Evolutionary conservation across 225 moss, liverwort and hornwort species (phyloP), one percentile per base, ranked within the genome.

Genomic region (Sphagnum tenellum): DNA sequence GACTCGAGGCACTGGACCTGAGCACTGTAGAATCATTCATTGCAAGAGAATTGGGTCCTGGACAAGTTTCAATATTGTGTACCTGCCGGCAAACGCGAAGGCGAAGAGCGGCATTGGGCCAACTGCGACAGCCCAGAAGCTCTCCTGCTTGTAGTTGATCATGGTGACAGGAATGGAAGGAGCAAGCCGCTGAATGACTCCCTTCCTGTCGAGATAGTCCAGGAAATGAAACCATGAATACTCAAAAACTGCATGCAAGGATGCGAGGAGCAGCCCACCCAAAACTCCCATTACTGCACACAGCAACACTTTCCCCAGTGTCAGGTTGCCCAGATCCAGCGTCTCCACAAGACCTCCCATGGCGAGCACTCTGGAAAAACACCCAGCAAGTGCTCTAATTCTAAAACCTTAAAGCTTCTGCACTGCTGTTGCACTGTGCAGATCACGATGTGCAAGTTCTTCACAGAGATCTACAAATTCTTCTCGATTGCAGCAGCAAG

Each of bases 111-210:
- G 78, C 47, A 85, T 78, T 3, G 74, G 69, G 5, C 78, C 69
- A 4, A 78, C 44, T 3, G 81, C 71, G 7, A 74, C 70, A 4
- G 73, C 81, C 75, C 78, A 81, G 58, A 81, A 85, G 71, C 71
- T 81, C 68, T 78, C 76, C 65, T 64, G 63, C 14, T 46, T 57
- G 46, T 73, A 78, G 7, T 59, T 70, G 9, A 57, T 63, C 66
- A 69, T 70, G 8, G 75, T 74, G 47, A 85, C 78, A 3, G 66
- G 56, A 47, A 78, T 76, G 29, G 78, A 78, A 1, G 78, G 78
- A 44, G 84, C 70, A 14, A 81, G 64, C 12, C 81, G 63, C 53
- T 66, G 75, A 57, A 78, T 78, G 50, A 9, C 12, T 0, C 77
- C 77, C 50, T 70, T 68, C 45, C 75, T 61, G 14, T 81, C 64